These are phyloP conservation scores for Novymonas esmeraldas DNA, from an alignment of 208 protist genomes.

Conservation along the genomic window DNA sequence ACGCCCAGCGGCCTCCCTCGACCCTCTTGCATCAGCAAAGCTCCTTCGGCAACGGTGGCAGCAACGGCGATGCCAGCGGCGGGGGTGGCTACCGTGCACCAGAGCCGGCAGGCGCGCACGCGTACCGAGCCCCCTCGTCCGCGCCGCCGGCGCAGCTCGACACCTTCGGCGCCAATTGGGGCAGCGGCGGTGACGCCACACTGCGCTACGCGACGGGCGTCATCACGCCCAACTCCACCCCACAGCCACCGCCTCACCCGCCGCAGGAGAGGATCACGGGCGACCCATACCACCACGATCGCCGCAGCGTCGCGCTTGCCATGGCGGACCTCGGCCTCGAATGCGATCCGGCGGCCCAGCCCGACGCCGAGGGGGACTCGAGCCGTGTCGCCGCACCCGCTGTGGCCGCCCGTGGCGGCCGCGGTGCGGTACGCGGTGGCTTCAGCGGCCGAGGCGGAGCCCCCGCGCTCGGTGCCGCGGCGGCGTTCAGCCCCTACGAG, in stretches of 20 bases:
- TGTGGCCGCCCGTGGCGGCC: slow-evolving; percentile 24
- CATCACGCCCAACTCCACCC: no score
- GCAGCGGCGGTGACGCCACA: background rate
- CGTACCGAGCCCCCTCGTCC: background rate
- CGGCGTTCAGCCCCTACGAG: slow-evolving; percentile 26
- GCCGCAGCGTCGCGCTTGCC: background rate
- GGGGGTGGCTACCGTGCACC: no score
- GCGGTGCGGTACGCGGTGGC: slow-evolving; percentile 23
- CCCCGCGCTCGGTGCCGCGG: background rate
- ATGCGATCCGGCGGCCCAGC: background rate
- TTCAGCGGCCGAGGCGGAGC: slow-evolving; percentile 31
- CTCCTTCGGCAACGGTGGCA: slow-evolving; percentile 2
- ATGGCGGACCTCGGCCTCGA: background rate
- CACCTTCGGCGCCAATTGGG: background rate
- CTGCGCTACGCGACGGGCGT: no score
- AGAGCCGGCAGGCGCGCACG: background rate
- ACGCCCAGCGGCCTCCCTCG: background rate
- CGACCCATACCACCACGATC: background rate
- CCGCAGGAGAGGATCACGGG: background rate
- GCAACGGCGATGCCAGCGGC: slow-evolving; percentile 18
- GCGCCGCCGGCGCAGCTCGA: background rate
- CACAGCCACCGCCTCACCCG: slow-evolving; percentile 2
- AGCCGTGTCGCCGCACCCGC: background rate
- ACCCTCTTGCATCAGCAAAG: background rate
- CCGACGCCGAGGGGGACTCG: background rate